phyloP scores from a whole-genome alignment of 2,329 filamentous ascomycete genomes.

The Elsinoe fawcettii region DNA sequence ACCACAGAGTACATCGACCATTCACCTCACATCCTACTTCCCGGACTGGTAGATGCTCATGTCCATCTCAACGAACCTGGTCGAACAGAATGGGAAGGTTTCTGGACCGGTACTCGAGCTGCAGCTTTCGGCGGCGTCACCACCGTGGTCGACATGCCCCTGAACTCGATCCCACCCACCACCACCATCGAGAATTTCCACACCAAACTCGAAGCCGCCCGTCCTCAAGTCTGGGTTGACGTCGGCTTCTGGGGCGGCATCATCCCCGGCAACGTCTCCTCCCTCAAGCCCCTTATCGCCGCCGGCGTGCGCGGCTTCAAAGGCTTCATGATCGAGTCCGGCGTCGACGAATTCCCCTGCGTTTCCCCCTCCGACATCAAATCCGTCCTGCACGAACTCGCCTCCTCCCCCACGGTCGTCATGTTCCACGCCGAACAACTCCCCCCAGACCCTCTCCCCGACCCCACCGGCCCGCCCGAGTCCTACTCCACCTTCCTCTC shows the following conservation, averaged over 20 bases:
- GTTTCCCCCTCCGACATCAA: slow-evolving; percentile 73
- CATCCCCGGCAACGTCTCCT: slow-evolving; percentile 75
- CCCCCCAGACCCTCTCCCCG: slow-evolving; percentile 64
- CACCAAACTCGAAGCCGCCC: slow-evolving; percentile 76
- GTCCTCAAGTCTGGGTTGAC: slow-evolving; percentile 92
- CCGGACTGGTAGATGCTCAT: slow-evolving; percentile 90
- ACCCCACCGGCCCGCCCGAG: slow-evolving; percentile 63
- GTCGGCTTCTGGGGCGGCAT: slow-evolving; percentile 98
- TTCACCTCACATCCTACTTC: slow-evolving; percentile 74
- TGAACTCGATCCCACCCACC: slow-evolving; percentile 94
- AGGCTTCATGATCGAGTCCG: slow-evolving; percentile 93
- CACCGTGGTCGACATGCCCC: slow-evolving; percentile 93
- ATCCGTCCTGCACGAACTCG: slow-evolving; percentile 71
- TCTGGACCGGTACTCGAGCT: slow-evolving; percentile 87
- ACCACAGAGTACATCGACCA: slow-evolving; percentile 72
- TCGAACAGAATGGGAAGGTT: slow-evolving; percentile 96
- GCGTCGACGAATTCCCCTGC: slow-evolving; percentile 92
- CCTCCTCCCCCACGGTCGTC: slow-evolving; percentile 74
- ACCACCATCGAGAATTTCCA: slow-evolving; percentile 76
- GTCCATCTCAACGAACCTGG: slow-evolving; percentile 97
- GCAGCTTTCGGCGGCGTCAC: slow-evolving; percentile 94
- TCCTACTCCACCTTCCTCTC: slow-evolving; percentile 85
- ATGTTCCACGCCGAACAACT: slow-evolving; percentile 97
- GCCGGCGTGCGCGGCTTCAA: slow-evolving; percentile 93
- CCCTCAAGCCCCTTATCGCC: slow-evolving; percentile 72